Conservation (phyloP, 78 protist genomes). For the Creolimax fragrantissima region DNA sequence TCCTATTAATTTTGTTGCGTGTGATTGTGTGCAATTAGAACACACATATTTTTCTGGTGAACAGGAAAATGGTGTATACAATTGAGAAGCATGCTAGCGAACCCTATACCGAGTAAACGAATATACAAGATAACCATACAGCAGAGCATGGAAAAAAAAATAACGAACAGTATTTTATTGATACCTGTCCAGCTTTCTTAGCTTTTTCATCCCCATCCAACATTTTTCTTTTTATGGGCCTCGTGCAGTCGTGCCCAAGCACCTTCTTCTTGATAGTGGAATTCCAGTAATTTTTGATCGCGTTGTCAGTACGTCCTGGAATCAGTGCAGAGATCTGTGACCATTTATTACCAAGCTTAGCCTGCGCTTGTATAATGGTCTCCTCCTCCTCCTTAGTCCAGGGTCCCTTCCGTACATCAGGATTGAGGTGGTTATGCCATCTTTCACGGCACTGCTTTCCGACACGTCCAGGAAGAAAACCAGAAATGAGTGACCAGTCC, state of each 20-base stretch:
- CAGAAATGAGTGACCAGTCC: conserved; percentile 49
- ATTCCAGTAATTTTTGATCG: conserved; percentile 87
- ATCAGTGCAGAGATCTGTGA: conserved; percentile 46
- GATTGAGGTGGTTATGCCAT: conserved; percentile 78
- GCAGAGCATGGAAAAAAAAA: too few species aligned
- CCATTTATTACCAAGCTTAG: conserved; percentile 74
- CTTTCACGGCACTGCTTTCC: conserved; percentile 43
- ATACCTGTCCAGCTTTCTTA: too few species aligned
- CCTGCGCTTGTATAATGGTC: conserved; percentile 53
- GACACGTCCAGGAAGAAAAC: conserved; percentile 41
- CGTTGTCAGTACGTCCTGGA: conserved; percentile 87
- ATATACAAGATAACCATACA: too few species aligned
- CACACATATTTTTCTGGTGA: too few species aligned
- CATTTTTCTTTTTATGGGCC: neutral
- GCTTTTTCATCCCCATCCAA: neutral
- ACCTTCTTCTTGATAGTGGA: conserved; percentile 42
- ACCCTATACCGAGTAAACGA: too few species aligned
- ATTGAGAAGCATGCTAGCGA: too few species aligned
- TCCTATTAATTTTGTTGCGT: too few species aligned
- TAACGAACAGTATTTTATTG: too few species aligned
- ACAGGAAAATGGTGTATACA: too few species aligned
- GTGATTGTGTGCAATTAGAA: too few species aligned
- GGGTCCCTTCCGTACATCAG: conserved; percentile 49
- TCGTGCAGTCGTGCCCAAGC: neutral
- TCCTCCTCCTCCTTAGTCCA: conserved; percentile 80